A percentile compares a stretch with the other conserved stretches of the same genome.
These are phyloP conservation scores for Leccinum subtestaceum DNA, from an alignment of 768 basidiomycete species.

Conservation along the genomic window DNA sequence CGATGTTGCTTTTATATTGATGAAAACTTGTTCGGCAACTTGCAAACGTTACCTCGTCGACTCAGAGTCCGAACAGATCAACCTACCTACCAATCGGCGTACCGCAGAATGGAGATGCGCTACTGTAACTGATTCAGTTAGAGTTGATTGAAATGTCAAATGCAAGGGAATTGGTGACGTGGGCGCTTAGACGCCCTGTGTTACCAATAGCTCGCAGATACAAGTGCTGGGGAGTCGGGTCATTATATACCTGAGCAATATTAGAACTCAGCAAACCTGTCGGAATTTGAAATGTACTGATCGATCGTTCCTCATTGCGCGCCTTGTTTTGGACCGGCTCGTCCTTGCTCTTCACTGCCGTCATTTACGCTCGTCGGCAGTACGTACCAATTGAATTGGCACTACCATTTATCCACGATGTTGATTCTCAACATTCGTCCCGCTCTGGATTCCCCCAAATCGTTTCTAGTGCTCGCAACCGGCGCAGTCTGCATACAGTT, in stretches of 20 bases:
- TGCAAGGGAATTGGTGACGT: background rate
- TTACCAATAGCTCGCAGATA: background rate
- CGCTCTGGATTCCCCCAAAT: slow-evolving; percentile 75
- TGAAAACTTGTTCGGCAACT: background rate
- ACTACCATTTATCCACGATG: background rate
- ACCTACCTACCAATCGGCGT: background rate
- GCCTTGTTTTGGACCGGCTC: slow-evolving; percentile 79
- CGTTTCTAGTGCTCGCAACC: slow-evolving; percentile 67
- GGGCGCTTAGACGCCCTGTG: background rate
- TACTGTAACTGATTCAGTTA: background rate
- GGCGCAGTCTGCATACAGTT: slow-evolving; percentile 87
- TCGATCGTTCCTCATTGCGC: slow-evolving; percentile 23
- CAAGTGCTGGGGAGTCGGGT: too few relatives aligned
- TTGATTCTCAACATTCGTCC: slow-evolving; percentile 50
- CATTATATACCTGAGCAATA: too few relatives aligned
- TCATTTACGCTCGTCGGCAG: too few relatives aligned
- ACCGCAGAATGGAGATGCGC: background rate
- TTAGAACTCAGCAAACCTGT: too few relatives aligned
- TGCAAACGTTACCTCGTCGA: background rate
- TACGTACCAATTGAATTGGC: slow-evolving; percentile 3
- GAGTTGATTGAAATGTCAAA: background rate
- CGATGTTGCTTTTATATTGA: background rate
- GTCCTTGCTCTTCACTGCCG: slow-evolving; percentile 66
- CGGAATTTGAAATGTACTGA: too few relatives aligned
- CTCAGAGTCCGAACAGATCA: background rate